These are phyloP conservation scores for Daldinia concentrica DNA, from an alignment of 495 filamentous ascomycete genomes.

Conservation along the genomic window DNA sequence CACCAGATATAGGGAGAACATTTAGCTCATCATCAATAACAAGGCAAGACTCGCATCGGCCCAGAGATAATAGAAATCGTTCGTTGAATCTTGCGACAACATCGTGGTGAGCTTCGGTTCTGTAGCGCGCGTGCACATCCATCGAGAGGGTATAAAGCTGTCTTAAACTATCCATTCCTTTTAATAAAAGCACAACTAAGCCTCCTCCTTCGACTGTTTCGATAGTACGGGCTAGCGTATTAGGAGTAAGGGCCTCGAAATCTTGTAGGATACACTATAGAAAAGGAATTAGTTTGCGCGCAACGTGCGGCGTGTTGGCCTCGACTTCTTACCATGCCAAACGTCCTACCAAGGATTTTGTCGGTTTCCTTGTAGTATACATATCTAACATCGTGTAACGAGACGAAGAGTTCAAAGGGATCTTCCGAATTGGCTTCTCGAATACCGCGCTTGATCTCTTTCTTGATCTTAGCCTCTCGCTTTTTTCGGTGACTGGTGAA, in stretches of 20 bases:
- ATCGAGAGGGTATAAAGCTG: conserved; percentile 97
- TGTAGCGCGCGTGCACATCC: conserved; percentile 96
- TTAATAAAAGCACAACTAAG: conserved; percentile 86
- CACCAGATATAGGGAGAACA: conserved; percentile 95
- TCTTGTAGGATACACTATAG: conserved; percentile 87
- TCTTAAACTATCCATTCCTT: conserved; percentile 97
- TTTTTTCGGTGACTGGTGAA: conserved; percentile 96
- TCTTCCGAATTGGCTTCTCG: conserved; percentile 95
- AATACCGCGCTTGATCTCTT: conserved; percentile 95
- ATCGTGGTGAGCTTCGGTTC: conserved; percentile 96
- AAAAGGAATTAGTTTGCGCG: conserved; percentile 25
- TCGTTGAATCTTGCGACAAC: conserved; percentile 98
- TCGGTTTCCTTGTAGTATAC: conserved; percentile 99
- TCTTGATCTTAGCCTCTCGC: conserved; percentile 96
- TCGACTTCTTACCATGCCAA: conserved; percentile 73
- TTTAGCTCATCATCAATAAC: conserved; percentile 99
- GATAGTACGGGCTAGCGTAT: conserved; percentile 91
- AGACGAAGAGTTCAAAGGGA: conserved; percentile 97
- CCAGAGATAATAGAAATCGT: conserved; percentile 93
- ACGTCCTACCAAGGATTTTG: conserved; percentile 98
- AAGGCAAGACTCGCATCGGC: conserved; percentile 91
- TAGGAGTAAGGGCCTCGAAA: conserved; percentile 97
- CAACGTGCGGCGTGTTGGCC: neutral
- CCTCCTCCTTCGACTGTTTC: conserved; percentile 98
- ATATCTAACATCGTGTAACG: conserved; percentile 96